Evolutionary conservation across 2,329 filamentous ascomycete genomes (phyloP), one percentile per base, ranked within the genome.

Genomic region (Xylariomycetidae sp.): DNA sequence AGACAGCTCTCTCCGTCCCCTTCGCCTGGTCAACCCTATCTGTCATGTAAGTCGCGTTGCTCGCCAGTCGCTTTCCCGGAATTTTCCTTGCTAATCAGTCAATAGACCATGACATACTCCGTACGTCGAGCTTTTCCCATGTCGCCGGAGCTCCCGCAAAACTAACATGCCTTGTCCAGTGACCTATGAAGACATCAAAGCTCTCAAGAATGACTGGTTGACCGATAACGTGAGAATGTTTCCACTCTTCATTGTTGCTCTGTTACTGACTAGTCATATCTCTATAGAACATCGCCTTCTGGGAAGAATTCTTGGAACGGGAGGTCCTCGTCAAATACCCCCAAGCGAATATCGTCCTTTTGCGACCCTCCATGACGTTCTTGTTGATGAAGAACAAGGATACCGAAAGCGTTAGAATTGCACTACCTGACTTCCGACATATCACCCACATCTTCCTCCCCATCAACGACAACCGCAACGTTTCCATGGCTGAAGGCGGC

Each of bases 391-490:
- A 88, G 57, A 85, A 76, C 12, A 68, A 68, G 39, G 70, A 80
- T 37, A 67, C 74, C 23, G 62, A 69, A 31, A 63, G 63, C 20
- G 66, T 80, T 23, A 69, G 72, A 44, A 72, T 79, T 41, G 88
- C 85, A 2, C 75, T 97, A 1, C 89, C 90, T 5, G 71, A 92
- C 57, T 94, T 97, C 62, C 67, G 65, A 23, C 74, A 74, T 34
- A 85, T 86, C 26, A 94, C 89, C 4, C 92, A 98, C 62, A 83
- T 96, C 49, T 98, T 98, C 65, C 77, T 98, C 3, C 92, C 92
- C 14, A 83, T 98, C 58, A 97, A 96, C 62, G 89, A 98, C 64
- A 85, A 81, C 50, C 73, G 75, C 29, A 86, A 88, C 47, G 77
- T 84, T 30, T 75, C 72, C 31, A 67, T 82, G 36, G 82, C 88